Evolutionary conservation across 371 early-diverging fungal species (phyloP), one percentile per base, ranked within the genome.

Genomic region (Batrachochytrium dendrobatidis): DNA sequence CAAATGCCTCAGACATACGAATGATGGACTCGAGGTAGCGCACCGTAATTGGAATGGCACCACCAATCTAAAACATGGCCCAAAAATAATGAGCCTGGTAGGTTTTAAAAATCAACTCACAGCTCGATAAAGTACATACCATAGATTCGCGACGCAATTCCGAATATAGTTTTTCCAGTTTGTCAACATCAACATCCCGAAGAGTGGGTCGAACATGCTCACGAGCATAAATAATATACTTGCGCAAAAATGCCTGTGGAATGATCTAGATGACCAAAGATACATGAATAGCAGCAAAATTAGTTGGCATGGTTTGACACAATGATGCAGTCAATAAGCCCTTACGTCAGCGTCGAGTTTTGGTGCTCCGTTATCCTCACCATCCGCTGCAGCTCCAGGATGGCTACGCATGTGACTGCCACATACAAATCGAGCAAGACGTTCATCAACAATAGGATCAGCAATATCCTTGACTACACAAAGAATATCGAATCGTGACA

Each of bases 401-500:
- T 97, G 98, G 56, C 86, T 86, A 34, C 88, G 82, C 48, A 90
- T 86, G 72, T 98, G 99, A 66, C 86, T 89, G 61, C 85, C 82
- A 49, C 98, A 85, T 12, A 99, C 98, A 76, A 96, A 98, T 56
- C 85, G 83, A 24, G 97, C 99, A n/a, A 99, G 82, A 31, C 79
- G 74, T 66, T 88, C 89, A 74, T 99, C 99, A 49, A 79, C 75
- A 10, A 86, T 83, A 1, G 90, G 86, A 65, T 98, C 93, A 17
- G 92, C 88, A 4, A 60, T 80, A 71, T 99, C 99, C 68, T 91
- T 87, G 33, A 99, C 94, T 3, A 99, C 97, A 69, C 98, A 99
- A 1, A 99, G 83, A n/a, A 99, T 85, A 77, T 99, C 99, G 71
- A 99, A 99, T 74, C 99, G 91, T 29, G 98, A 97, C 65, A 99